Evolutionary conservation across 768 basidiomycete species (phyloP).

Genomic region (Mycena alexandri): DNA sequence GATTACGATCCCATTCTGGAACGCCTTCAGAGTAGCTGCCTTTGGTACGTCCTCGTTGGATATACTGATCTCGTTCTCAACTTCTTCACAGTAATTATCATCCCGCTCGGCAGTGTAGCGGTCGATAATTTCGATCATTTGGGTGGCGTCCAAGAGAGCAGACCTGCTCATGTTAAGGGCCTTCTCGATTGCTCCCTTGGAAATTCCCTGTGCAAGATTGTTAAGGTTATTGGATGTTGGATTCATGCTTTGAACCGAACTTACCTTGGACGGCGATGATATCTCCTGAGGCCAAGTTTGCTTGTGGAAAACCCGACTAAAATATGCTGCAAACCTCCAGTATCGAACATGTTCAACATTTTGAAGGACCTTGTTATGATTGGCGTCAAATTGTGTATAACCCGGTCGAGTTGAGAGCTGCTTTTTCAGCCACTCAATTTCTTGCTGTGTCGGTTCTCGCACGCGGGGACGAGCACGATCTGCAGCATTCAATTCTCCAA

Average conservation of each 20-base stretch:
- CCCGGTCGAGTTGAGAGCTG: not conserved
- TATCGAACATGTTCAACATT: slow-evolving; percentile 5
- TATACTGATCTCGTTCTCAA: not conserved
- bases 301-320: not conserved
- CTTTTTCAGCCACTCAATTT: not conserved
- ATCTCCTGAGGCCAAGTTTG: too few species aligned
- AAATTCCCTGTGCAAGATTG: not conserved
- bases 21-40: not conserved
- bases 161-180: not conserved
- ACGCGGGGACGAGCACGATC: too few species aligned
- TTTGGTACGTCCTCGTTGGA: not conserved
- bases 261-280: too few species aligned
- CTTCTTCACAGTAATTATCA: not conserved
- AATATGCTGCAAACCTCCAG: slow-evolving; percentile 1
- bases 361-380: not conserved
- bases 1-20: not conserved
- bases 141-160: not conserved
- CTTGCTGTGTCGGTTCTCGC: too few species aligned
- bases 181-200: slow-evolving; percentile 1
- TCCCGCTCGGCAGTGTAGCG: not conserved
- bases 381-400: not conserved
- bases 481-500: too few species aligned
- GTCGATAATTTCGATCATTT: not conserved
- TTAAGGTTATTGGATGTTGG: too few species aligned
- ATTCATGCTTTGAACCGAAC: too few species aligned